Evolutionary conservation across 2,329 filamentous ascomycete genomes (phyloP).

Genomic region (Sarocladium strictum): DNA sequence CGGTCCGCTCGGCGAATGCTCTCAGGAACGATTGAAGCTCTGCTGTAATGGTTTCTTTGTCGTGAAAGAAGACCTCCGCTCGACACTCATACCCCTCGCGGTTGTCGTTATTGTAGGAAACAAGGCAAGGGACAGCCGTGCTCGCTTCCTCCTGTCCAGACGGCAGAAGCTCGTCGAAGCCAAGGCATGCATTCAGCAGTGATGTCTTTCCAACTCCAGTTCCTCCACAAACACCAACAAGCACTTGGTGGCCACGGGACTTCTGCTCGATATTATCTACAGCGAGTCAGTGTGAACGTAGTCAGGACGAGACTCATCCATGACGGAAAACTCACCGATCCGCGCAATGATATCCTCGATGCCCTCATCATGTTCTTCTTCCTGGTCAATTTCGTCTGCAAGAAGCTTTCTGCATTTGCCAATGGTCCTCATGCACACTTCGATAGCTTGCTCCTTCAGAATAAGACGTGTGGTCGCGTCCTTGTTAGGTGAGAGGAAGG

Average conservation of each 20-base stretch:
- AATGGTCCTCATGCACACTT: background rate
- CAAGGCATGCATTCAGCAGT: constrained; percentile 9
- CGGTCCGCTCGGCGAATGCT: constrained; percentile 2
- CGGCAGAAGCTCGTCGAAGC: constrained; percentile 20
- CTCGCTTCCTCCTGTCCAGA: constrained; percentile 22
- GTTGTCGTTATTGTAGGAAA: constrained; percentile 20
- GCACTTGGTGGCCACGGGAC: background rate
- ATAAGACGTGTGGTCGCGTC: background rate
- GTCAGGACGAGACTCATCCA: too few species aligned
- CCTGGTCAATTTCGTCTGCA: background rate
- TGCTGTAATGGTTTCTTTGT: constrained; percentile 8
- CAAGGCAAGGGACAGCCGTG: constrained; percentile 20
- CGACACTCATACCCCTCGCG: constrained; percentile 13
- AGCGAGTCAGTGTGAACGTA: too few species aligned
- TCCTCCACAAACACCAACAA: constrained; percentile 1
- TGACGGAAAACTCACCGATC: background rate
- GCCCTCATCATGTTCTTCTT: background rate
- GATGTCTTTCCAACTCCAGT: constrained; percentile 9
- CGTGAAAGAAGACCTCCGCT: constrained; percentile 19
- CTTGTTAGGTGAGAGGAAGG: background rate
- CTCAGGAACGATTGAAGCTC: constrained; percentile 16
- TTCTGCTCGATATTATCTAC: background rate
- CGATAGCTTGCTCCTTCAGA: background rate
- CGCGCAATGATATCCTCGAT: background rate
- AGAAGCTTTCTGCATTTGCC: background rate